Percentiles rank a stretch among this genome's conserved stretches.
Evolutionary conservation across 805 yeast genomes (phyloP).

Genomic region (Blastobotrys parvus): DNA sequence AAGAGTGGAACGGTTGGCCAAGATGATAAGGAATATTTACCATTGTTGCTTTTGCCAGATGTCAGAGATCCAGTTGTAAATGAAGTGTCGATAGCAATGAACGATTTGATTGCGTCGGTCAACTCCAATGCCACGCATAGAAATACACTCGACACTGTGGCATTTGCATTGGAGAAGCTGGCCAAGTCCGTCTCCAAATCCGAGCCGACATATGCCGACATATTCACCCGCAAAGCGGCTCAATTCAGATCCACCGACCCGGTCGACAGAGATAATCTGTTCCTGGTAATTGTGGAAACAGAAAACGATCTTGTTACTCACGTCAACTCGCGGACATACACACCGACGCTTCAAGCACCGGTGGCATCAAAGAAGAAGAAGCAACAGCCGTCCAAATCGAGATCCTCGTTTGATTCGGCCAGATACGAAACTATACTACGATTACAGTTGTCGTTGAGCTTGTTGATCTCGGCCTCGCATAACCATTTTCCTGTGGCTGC

Average conservation of each 20-base stretch:
- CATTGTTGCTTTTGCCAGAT: conserved; percentile 22
- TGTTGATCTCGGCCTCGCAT: conserved; percentile 17
- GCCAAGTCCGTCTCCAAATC: conserved; percentile 9
- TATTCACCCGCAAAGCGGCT: conserved; percentile 14
- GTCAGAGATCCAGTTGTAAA: conserved; percentile 17
- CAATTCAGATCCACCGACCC: conserved; percentile 7
- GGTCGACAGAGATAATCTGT: conserved; percentile 12
- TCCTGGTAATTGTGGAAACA: conserved; percentile 16
- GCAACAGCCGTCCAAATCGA: conserved; percentile 2
- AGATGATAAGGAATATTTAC: conserved; percentile 19
- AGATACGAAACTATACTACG: conserved; percentile 8
- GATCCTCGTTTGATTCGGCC: conserved; percentile 7
- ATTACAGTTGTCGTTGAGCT: conserved; percentile 17
- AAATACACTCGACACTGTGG: conserved; percentile 15
- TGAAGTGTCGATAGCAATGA: conserved; percentile 20
- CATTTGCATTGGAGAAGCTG: conserved; percentile 10
- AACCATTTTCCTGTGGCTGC: conserved; percentile 16
- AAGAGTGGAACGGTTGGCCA: conserved; percentile 18
- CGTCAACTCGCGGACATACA: conserved; percentile 14
- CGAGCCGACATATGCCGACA: conserved; percentile 11
- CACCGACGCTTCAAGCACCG: too few relatives aligned
- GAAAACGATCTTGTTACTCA: conserved; percentile 18
- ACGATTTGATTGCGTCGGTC: conserved; percentile 21
- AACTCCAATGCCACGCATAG: conserved; percentile 19
- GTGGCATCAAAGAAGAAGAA: conserved; percentile 1